Evolutionary conservation across 192 early-diverging fungal genomes (phyloP), one percentile per base, ranked within the genome.

Genomic region (Backusella australiensis): DNA sequence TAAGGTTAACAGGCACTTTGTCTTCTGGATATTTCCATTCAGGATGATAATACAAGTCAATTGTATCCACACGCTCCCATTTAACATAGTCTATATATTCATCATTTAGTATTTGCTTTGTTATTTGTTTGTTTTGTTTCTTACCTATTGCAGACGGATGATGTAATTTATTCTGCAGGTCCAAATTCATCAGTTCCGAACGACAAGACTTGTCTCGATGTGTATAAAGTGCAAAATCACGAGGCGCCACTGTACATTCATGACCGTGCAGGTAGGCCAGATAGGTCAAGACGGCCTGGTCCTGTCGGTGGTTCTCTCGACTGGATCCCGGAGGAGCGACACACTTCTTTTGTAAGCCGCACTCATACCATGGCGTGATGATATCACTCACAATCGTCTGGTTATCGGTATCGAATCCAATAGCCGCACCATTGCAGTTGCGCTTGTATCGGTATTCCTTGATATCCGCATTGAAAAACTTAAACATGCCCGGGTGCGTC

Each of bases 281-380:
- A 73, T 82, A 86, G 8, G 88, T 87, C 44, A 89, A 63, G 7
- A 78, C 86, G 6, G 88, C 84, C 65, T 89, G 88, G 38, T 89
- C 88, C 77, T 89, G 88, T 11, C 88, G 80, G 75, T 89, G 88
- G 59, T 89, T 89, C 23, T 69, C 46, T 14, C 88, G 70, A 41
- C 74, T 80, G 14, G 86, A 87, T 4, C 88, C 88, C 46, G 56
- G 49, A n/a, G 88, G 88, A 1, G 88, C 88, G 26, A 89, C 87
- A 69, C 88, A 89, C 0, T 69, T 68, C 65, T 86, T 84, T 46
- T 67, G 72, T 2, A 75, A 26, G 12, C 80, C 86, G 75, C 86
- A 89, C 1, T 78, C 72, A 41, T 81, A 85, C 86, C 86, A 89
- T 19, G 82, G 80, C 29, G 71, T 42, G 34, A 89, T 77, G 8